phyloP scores from a whole-genome alignment of 2,329 filamentous ascomycete genomes.

The Ceratocystis alfenasii region DNA sequence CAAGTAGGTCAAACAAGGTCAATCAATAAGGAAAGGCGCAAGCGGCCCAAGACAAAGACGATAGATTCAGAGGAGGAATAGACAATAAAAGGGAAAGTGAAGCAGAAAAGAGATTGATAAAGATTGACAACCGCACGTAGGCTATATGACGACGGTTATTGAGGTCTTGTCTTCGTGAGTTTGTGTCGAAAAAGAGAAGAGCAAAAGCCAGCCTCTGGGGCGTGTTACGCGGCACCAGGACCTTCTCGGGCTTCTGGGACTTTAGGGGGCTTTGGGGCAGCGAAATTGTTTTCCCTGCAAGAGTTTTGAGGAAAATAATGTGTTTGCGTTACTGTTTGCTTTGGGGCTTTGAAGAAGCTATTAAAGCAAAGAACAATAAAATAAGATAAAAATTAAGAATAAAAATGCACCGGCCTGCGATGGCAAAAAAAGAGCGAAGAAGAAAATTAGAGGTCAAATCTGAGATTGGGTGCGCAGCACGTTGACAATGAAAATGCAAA shows the following conservation, averaged over 20 bases:
- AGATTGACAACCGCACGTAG: not conserved
- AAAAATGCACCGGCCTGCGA: conserved; percentile 14
- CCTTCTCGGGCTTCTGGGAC: not conserved
- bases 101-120: not conserved
- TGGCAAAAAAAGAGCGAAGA: not conserved
- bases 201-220: conserved; percentile 2
- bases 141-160: not conserved
- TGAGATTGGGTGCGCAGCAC: not conserved
- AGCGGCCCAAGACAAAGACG: not conserved
- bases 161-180: not conserved
- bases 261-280: not conserved
- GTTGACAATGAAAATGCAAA: not conserved
- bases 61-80: not conserved
- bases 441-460: not conserved
- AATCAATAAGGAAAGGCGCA: not conserved
- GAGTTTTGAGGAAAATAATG: not conserved
- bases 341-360: not conserved
- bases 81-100: not conserved
- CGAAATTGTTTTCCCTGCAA: not conserved
- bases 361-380: not conserved
- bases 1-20: not conserved
- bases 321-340: conserved; percentile 3
- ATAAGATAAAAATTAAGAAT: not conserved
- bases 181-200: not conserved
- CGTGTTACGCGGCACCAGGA: not conserved